phyloP scores from a whole-genome alignment of 768 basidiomycete genomes.

The Tulasnella sp. region DNA sequence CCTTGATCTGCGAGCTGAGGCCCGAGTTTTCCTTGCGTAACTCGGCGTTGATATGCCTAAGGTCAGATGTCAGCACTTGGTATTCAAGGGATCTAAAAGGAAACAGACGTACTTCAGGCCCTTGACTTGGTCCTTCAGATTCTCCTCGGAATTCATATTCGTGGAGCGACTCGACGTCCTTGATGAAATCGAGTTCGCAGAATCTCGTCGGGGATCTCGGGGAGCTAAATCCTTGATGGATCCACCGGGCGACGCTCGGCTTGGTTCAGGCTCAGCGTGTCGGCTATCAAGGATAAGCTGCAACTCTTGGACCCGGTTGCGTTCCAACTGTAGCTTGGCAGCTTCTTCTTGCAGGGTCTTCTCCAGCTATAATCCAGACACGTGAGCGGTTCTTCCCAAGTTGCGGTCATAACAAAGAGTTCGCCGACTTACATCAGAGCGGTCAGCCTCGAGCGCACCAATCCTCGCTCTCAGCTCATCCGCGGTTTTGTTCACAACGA shows the following conservation, averaged over 20 bases:
- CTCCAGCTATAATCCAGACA: conserved; percentile 12
- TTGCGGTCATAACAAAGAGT: background rate
- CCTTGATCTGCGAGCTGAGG: conserved; percentile 57
- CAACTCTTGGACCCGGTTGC: conserved; percentile 14
- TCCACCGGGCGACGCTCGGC: background rate
- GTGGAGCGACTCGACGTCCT: conserved; percentile 15
- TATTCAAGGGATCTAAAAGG: background rate
- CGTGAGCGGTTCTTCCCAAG: background rate
- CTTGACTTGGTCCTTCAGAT: conserved; percentile 60
- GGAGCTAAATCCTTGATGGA: background rate
- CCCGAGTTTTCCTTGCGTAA: conserved; percentile 74
- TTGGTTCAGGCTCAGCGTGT: background rate
- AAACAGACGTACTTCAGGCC: conserved; percentile 65
- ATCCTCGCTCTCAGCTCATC: conserved; percentile 15
- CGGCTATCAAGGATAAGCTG: conserved; percentile 11
- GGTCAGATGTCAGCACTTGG: conserved; percentile 13
- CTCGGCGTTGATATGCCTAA: conserved; percentile 81
- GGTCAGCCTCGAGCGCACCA: conserved; percentile 5
- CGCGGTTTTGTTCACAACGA: conserved; percentile 17
- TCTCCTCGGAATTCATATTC: conserved; percentile 36
- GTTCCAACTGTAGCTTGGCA: background rate
- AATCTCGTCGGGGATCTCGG: conserved; percentile 23
- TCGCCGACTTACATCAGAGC: background rate
- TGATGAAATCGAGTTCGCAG: conserved; percentile 22
- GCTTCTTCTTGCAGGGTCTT: conserved; percentile 13